Evolutionary conservation across 2,329 filamentous ascomycete species (phyloP), one percentile per base, ranked within the genome.

Genomic region (Diaporthe citrichinensis): DNA sequence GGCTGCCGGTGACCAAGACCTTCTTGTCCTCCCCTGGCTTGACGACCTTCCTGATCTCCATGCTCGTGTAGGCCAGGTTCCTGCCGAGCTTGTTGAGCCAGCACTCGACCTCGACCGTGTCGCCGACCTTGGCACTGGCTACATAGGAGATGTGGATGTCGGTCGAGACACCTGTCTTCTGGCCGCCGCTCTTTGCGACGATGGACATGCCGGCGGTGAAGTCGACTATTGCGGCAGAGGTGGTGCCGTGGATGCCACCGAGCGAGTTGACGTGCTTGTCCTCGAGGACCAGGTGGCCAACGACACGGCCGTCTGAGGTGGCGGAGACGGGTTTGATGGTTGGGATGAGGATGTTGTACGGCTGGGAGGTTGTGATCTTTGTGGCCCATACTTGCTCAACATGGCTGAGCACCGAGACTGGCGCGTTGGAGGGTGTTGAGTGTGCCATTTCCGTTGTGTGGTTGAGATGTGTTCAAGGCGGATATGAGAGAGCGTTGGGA

Each of bases 111-210:
- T 94, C 92, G 46, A 95, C 86, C 78, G 86, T 87, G 76, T 95
- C 93, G 20, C 92, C 93, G 36, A 89, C 86, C 62, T 86, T 86
- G 1, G 93, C 93, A 4, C 90, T 89, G 51, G 89, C 89, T 73
- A 93, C 86, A 79, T 94, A 95, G 69, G 90, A 91, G 77, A 94
- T 88, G 83, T 95, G 93, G 81, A 95, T 95, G 82, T 95, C 94
- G 49, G 92, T 88, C 78, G 91, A 93, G 46, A 94, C 93, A 62
- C 94, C 93, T 4, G 92, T 93, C 79, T 88, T 89, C 41, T 88
- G 86, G 36, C 87, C 84, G 75, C 92, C 83, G 78, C 94, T 93
- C 84, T 88, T 91, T 0, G 90, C 89, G 5, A 92, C 91, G 79
- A 95, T 93, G 31, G 93, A 92, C 84, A 95, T 87, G 44, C 93